Evolutionary conservation across 1,284 basidiomycete genomes (phyloP).

Genomic region (Cryptococcus maquisensis): DNA sequence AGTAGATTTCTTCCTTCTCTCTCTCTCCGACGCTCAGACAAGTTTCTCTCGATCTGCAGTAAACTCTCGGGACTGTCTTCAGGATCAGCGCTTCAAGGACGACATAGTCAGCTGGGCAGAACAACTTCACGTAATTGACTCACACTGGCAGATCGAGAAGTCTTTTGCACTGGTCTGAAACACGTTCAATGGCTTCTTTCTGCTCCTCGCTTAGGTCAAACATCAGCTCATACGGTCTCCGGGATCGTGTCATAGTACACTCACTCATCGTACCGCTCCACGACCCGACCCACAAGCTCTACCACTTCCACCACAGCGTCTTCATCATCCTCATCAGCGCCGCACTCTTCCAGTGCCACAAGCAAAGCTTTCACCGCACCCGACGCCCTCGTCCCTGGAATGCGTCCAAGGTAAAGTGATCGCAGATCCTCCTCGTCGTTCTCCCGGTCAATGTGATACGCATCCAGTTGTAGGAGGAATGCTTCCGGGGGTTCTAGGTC

Average conservation of each 20-base stretch:
- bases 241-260: neutral
- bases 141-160: too few species aligned
- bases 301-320: neutral
- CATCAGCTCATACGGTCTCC: too few species aligned
- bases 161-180: too few species aligned
- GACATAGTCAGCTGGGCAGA: too few species aligned
- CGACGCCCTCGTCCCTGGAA: constrained; percentile 2
- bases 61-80: too few species aligned
- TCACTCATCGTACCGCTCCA: neutral
- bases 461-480: constrained; percentile 67
- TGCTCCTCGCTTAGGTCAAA: too few species aligned
- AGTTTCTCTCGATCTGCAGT: too few species aligned
- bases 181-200: too few species aligned
- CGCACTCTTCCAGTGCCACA: neutral
- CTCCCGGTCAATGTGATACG: constrained; percentile 80
- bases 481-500: constrained; percentile 71
- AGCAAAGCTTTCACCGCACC: neutral
- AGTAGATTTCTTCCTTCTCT: too few species aligned
- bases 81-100: too few species aligned
- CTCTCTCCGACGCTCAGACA: constrained; percentile 1
- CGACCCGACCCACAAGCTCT: neutral
- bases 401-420: constrained; percentile 45
- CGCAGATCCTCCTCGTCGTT: constrained; percentile 81
- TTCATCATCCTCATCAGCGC: neutral
- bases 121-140: too few species aligned